Evolutionary conservation across 2,329 filamentous ascomycete species (phyloP), one percentile per base, ranked within the genome.

Genomic region (Tolypocladium inflatum): DNA sequence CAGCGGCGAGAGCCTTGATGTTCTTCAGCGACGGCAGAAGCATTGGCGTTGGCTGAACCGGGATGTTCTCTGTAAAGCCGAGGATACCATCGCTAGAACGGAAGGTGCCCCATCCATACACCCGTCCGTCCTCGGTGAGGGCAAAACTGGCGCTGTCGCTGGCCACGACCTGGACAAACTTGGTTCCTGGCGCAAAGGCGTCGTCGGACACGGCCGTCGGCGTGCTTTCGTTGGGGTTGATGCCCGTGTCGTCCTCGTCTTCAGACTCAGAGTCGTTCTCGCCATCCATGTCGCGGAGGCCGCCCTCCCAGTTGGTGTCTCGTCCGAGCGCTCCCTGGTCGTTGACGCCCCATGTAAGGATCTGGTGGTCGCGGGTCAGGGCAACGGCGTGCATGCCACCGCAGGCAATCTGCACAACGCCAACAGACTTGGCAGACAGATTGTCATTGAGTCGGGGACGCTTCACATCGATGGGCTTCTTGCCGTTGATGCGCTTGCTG

Each of bases 71-170:
- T 56, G 77, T 79, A 69, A 88, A 88, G 54, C 86, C 85, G 41
- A 89, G 80, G 58, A 86, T 82, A 57, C 84, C 84, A 62, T 87
- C 83, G 64, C 74, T 76, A 45, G 75, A 85, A 64, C 88, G 79
- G 77, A 94, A 94, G 15, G 88, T 91, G 43, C 90, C 90, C 89
- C 90, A 94, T 59, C 89, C 89, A 66, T 90, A 94, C 37, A 94
- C 86, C 55, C 82, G 78, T 21, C 90, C 90, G 59, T 88, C 84
- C 52, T 85, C 82, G 13, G 90, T 93, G 39, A 94, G 78, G 11
- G 82, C 88, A 70, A 93, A 91, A 2, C 84, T 88, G 52, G 86
- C 84, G 68, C 85, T 91, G 74, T 93, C 89, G 55, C 84, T 84
- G 39, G 88, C 89, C 48, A 82, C 83, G 58, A 93, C 78, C 67